These are phyloP conservation scores for Krasilnikovozyma curviuscula DNA, from an alignment of 768 basidiomycete species.

Conservation along the genomic window DNA sequence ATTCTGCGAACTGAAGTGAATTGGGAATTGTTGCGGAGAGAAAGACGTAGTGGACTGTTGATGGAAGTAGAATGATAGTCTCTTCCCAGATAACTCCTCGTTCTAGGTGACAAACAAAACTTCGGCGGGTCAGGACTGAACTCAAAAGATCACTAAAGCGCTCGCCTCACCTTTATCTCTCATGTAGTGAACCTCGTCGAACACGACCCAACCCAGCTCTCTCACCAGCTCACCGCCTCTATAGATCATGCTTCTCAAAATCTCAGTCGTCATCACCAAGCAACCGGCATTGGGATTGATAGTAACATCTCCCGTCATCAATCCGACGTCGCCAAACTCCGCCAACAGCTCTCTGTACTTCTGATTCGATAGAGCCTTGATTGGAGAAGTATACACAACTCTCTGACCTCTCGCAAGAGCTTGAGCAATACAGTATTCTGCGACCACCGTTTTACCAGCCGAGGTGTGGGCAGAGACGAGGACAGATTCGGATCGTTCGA, in stretches of 20 bases:
- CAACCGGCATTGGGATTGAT: constrained; percentile 95
- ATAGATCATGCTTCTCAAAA: constrained; percentile 95
- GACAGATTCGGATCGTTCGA: constrained; percentile 92
- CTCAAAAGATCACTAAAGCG: background rate
- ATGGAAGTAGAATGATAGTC: constrained; percentile 89
- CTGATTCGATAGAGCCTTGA: constrained; percentile 97
- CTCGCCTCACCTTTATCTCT: constrained; percentile 51
- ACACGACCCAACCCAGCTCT: constrained; percentile 99
- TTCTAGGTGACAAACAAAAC: constrained; percentile 30
- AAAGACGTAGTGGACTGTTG: constrained; percentile 92
- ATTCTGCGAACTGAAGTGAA: constrained; percentile 97
- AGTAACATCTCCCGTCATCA: constrained; percentile 99
- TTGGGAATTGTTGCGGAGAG: constrained; percentile 98
- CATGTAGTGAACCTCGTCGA: constrained; percentile 99
- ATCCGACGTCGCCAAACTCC: constrained; percentile 90
- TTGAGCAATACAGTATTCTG: constrained; percentile 97
- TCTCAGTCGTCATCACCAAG: constrained; percentile 99
- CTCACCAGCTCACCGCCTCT: constrained; percentile 98
- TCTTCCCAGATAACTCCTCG: constrained; percentile 94
- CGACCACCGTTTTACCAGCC: constrained; percentile 97
- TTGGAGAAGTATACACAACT: constrained; percentile 97
- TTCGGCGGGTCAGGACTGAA: background rate
- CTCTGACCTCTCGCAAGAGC: constrained; percentile 82
- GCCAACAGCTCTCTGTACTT: constrained; percentile 96
- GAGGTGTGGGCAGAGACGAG: constrained; percentile 96